Conservation (phyloP, 768 basidiomycete genomes). For the Boletus pseudopeckii region DNA sequence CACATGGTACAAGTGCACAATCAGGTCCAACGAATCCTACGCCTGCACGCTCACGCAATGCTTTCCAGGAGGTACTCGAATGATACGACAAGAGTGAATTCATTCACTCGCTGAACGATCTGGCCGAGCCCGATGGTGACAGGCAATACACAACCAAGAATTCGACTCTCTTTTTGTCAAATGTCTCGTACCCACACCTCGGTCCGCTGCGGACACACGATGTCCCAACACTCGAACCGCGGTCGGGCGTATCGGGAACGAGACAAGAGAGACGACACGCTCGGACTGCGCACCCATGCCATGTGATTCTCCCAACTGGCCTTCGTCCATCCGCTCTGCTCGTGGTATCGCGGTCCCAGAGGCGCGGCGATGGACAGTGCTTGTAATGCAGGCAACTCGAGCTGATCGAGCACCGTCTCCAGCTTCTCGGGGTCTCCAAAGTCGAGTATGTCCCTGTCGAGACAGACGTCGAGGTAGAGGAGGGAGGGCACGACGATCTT, state of each 20-base stretch:
- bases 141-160: not conserved
- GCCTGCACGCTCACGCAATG: not conserved
- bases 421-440: constrained; percentile 20
- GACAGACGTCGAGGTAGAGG: constrained; percentile 11
- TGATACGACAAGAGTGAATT: not conserved
- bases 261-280: constrained; percentile 12
- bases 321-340: not conserved
- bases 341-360: not conserved
- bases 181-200: not conserved
- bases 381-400: constrained; percentile 21
- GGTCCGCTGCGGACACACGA: not conserved
- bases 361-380: constrained; percentile 12
- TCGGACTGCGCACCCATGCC: constrained; percentile 15
- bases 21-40: not conserved
- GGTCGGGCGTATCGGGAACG: constrained; percentile 8
- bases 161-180: not conserved
- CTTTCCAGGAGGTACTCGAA: not conserved
- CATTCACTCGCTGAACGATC: not conserved
- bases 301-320: constrained; percentile 2
- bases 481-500: constrained; percentile 7
- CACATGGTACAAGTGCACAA: not conserved
- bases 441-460: constrained; percentile 21
- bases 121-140: not conserved
- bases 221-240: constrained; percentile 7
- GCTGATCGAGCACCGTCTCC: constrained; percentile 16